Evolutionary conservation across 2,329 filamentous ascomycete species (phyloP).

Genomic region (Helotiales sp.): DNA sequence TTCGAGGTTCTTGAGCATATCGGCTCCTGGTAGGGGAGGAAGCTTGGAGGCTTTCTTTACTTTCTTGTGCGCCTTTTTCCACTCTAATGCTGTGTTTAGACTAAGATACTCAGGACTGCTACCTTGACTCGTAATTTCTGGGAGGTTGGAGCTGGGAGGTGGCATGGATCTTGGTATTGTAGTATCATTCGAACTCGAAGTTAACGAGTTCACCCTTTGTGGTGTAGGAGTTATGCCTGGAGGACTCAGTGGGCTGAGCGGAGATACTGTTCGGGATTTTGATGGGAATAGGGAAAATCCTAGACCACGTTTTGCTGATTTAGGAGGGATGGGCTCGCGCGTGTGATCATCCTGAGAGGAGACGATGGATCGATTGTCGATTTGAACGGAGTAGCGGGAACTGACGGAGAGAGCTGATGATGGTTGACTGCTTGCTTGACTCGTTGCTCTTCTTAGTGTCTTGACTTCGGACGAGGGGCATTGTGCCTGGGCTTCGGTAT

Average conservation of each 20-base stretch:
- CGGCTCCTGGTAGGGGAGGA: slow-evolving; percentile 21
- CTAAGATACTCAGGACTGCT: slow-evolving; percentile 19
- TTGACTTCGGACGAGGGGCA: neutral
- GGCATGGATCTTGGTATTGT: neutral
- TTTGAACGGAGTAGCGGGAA: neutral
- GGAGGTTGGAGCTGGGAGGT: neutral
- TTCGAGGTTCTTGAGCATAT: slow-evolving; percentile 23
- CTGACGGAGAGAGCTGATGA: neutral
- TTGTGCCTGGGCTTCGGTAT: neutral
- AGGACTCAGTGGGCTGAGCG: neutral
- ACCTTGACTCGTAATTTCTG: neutral
- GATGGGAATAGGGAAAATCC: slow-evolving; percentile 21
- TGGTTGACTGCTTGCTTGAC: neutral
- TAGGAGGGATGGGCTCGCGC: slow-evolving; percentile 2
- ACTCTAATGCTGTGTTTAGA: slow-evolving; percentile 26
- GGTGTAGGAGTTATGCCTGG: neutral
- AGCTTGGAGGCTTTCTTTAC: slow-evolving; percentile 23
- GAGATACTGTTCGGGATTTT: neutral
- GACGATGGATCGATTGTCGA: neutral
- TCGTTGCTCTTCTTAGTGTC: neutral
- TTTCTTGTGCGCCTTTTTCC: slow-evolving; percentile 27
- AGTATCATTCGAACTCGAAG: neutral
- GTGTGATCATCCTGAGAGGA: neutral
- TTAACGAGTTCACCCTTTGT: no score
- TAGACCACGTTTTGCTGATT: slow-evolving; percentile 10